These are phyloP conservation scores for Testicularia cyperi DNA, from an alignment of 1,284 basidiomycete genomes.

Conservation along the genomic window DNA sequence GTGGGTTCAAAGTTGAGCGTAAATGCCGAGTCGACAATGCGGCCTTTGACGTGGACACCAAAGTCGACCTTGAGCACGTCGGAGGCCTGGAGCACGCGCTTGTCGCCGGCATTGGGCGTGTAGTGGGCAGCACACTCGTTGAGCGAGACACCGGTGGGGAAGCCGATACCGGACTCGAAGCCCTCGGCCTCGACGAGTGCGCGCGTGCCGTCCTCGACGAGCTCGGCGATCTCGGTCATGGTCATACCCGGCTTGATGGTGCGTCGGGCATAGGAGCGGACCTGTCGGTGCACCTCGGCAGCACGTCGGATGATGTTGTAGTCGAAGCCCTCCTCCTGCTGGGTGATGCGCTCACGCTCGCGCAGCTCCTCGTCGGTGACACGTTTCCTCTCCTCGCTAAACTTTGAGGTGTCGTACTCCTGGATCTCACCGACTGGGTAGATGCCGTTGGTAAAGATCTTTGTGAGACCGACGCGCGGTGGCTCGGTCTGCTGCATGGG, in stretches of 20 bases:
- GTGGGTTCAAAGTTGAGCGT: constrained; percentile 85
- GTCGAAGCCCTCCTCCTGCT: constrained; percentile 62
- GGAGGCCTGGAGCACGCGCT: constrained; percentile 75
- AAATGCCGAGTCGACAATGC: constrained; percentile 94
- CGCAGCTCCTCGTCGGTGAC: constrained; percentile 88
- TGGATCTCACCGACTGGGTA: constrained; percentile 91
- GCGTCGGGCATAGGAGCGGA: constrained; percentile 76
- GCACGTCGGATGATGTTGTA: constrained; percentile 88
- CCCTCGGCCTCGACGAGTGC: constrained; percentile 83
- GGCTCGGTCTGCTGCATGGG: constrained; percentile 75
- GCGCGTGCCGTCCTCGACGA: constrained; percentile 76
- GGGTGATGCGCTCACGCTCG: constrained; percentile 70
- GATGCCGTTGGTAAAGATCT: constrained; percentile 80
- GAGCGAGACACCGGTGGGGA: constrained; percentile 88
- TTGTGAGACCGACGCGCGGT: constrained; percentile 84
- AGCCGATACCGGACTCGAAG: constrained; percentile 85
- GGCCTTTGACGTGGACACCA: constrained; percentile 92
- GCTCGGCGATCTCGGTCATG: constrained; percentile 90
- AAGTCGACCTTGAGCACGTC: constrained; percentile 98
- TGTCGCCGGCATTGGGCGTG: constrained; percentile 93
- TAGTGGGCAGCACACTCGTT: constrained; percentile 98
- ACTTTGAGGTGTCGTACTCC: constrained; percentile 68
- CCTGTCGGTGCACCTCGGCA: constrained; percentile 89
- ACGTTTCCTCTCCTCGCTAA: constrained; percentile 70
- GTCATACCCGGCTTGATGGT: constrained; percentile 89